Base-by-base conservation (phyloP, 2,329 filamentous ascomycete genomes). In the Trichoderma koningiopsis region DNA sequence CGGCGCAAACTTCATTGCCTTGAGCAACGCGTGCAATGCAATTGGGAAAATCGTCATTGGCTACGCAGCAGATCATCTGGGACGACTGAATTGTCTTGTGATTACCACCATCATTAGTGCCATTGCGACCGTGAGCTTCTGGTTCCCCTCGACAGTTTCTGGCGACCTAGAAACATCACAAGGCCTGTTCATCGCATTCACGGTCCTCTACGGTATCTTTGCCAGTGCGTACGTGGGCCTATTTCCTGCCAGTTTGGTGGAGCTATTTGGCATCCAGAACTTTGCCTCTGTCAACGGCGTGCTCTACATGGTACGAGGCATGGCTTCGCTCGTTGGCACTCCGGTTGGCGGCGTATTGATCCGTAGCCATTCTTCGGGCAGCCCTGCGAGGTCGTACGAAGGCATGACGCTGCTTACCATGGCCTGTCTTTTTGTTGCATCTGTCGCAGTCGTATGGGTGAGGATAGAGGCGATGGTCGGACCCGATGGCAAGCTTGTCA, bases 311-410 rank as follows among this genome's bases (percentile, higher is more conserved):
- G 53, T 58, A 8, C 31, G 63, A 33, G 63, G 53, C 53, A 3
- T 66, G n/a, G 63, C 63, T 58, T 47, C 63, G 16, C 63, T 66
- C 5, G 53, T 66, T n/a, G 63, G 63, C 14, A 66, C 63, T 19
- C 63, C 63, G 5, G 27, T 66, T 14, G 63, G 53, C 19, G 63
- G 63, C 27, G 53, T 66, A 22, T 49, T 66, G 63, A 66, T 66
- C 29, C 63, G 63, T 8, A 66, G 53, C 29, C 63, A 66, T 49
- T 66, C 63, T 5, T 3, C 53, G 16, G 63, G 37, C n/a, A 58
- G 19, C 13, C 63, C 37, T 31, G 16, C 63, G 14, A 57, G 13
- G 35, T 58, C 63, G 8, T 66, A 66, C 29, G 63, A 66, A 35
- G 63, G 37, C 53, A 58, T 66, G 63, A 35, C 63, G 16, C 5